Base-by-base conservation (phyloP, 2,329 filamentous ascomycete genomes). In the Penicillium frequentans region DNA sequence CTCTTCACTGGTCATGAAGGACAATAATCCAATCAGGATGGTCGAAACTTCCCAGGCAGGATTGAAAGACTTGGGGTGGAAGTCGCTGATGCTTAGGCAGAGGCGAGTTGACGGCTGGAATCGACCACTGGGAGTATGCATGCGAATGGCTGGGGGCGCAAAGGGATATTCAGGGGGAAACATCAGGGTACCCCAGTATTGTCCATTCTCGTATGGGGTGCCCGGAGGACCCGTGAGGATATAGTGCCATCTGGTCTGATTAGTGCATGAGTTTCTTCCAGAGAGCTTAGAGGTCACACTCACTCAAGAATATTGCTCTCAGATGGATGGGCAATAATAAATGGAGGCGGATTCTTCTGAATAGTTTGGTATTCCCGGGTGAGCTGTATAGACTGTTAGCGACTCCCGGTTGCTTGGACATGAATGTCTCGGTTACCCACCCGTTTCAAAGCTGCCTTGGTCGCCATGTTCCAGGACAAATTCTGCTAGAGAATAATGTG, bases 1-100 rank as follows among this genome's bases (percentile, higher is more conserved):
- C 79, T 99, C 95, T 71, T 99, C 93, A 64, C 90, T 91, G 2
- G 93, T 98, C 95, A 99, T 99, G 77, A 99, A 99, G 39, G 90
- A 96, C 61, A 98, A 81, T 27, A 99, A 84, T 10, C 95, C 95
- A 54, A 96, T 96, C 16, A 99, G 81, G 63, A 99, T 99, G 0
- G 95, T 99, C 54, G 90, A 93, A 8, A 99, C 95, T 71, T 96
- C 93, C 95, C 95, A 99, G 1, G 95, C 93, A 2, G 95, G 95
- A 73, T 99, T 99, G 81, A 98, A 99, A 27, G 90, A 93, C 75
- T 96, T 96, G 4, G 95, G 95, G 73, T 99, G 95, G 77, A 98
- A 99, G 73, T 99, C 95, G 68, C 89, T 93, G 69, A 99, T 99
- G 71, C 90, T 96, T 48, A 99, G 88, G 70, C 95, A 99, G 23